Evolutionary conservation across 2,329 filamentous ascomycete genomes (phyloP), one percentile per base, ranked within the genome.

Genomic region (Trichoderma sp.): DNA sequence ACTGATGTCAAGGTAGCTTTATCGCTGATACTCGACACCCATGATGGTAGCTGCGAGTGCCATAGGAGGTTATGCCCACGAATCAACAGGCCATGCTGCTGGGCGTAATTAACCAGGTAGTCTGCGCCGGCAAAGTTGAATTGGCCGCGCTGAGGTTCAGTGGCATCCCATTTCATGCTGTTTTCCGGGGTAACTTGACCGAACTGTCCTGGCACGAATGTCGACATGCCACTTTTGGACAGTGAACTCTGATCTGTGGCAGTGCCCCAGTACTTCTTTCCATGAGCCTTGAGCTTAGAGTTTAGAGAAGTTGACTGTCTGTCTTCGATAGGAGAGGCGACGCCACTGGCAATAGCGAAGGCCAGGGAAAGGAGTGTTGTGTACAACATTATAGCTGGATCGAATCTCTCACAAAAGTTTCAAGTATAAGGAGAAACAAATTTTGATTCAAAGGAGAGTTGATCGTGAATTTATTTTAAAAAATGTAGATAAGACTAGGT

Each of bases 131-230:
- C 43, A 47, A 47, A 47, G 43, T 47, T 47, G 43, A 47, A 47
- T 47, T 47, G 43, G 17, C 43, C 43, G 17, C 43, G 43, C 8
- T n/a, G 17, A 47, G 43, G 43, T 20, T 47, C 43, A 47, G 43
- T 47, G 17, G 43, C 58, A 61, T 61, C 58, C 58, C 58, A 61
- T 36, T 61, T 61, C 58, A 61, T 61, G 58, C 58, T 61, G n/a
- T 61, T 61, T 61, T 61, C 58, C 2, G 58, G 58, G 4, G 58
- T 61, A 23, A 61, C 58, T 36, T 61, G 58, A 23, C 58, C 58
- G 9, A 61, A 61, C 58, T 61, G 58, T 36, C n/a, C 20, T 36
- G 58, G 58, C n/a, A 61, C 8, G 30, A 61, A 61, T 61, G 58
- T 6, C 17, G 58, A 61, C 58, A 61, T 61, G 30, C 58, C 58